These are phyloP conservation scores for Oryza nivara DNA, from an alignment of 176 grass and related monocot species.

Conservation along the genomic window DNA sequence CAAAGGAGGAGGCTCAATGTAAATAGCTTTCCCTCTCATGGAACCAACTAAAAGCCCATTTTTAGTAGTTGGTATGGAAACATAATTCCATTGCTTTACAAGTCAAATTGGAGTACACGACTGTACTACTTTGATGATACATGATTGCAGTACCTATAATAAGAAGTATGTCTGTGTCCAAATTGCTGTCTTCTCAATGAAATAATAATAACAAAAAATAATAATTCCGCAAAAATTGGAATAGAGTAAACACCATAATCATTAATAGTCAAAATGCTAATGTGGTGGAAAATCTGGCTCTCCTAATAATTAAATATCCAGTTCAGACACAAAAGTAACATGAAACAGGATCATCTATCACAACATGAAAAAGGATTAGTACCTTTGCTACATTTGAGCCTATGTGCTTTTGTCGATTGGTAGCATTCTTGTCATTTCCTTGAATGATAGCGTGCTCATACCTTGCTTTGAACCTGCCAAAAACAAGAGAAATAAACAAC, in stretches of 20 bases:
- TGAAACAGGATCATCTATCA: background rate
- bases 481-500: constrained; percentile 37
- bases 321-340: constrained; percentile 11
- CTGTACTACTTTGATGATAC: background rate
- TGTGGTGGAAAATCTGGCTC: background rate
- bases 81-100: constrained; percentile 20
- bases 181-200: background rate
- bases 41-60: background rate
- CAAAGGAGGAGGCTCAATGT: constrained; percentile 20
- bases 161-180: background rate
- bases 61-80: background rate
- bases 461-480: constrained; percentile 64
- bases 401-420: constrained; percentile 65
- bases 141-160: background rate
- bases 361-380: constrained; percentile 22
- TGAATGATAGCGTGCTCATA: constrained; percentile 76
- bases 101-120: constrained; percentile 21
- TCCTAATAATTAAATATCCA: constrained; percentile 14
- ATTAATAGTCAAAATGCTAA: constrained; percentile 23
- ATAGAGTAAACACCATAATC: background rate
- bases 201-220: background rate
- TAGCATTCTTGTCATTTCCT: constrained; percentile 93
- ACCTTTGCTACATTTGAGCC: constrained; percentile 82
- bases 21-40: background rate
- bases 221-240: background rate